Evolutionary conservation across 345 rosid genomes (phyloP).

Genomic region (Rhizophora mangle): DNA sequence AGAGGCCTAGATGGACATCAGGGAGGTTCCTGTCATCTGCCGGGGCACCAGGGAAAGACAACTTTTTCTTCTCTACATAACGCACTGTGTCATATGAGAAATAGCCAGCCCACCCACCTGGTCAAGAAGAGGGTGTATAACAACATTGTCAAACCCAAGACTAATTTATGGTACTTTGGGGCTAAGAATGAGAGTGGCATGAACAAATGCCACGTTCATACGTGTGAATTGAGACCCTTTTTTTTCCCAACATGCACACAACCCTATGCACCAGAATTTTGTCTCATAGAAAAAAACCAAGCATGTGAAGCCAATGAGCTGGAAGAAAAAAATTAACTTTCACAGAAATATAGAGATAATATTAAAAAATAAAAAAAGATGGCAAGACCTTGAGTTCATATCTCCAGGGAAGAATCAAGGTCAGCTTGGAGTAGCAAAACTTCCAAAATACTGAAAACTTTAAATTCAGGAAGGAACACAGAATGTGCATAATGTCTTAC

Average conservation of each 20-base stretch:
- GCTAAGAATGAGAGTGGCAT: background rate
- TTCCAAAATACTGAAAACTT: background rate
- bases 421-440: background rate
- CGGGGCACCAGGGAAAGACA: conserved; percentile 70
- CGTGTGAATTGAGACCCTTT: background rate
- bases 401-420: background rate
- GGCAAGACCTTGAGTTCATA: background rate
- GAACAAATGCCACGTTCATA: too few relatives aligned
- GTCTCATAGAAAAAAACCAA: background rate
- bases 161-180: background rate
- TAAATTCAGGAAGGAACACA: background rate
- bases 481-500: conserved; percentile 29
- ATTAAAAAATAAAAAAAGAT: background rate
- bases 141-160: background rate
- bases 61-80: conserved; percentile 80
- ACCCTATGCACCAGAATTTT: too few relatives aligned
- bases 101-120: conserved; percentile 98
- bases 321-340: background rate
- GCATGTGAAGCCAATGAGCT: background rate
- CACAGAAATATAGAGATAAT: background rate
- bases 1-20: conserved; percentile 92
- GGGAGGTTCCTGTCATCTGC: conserved; percentile 87
- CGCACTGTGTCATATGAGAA: conserved; percentile 94
- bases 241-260: background rate
- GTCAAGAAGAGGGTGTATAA: conserved; percentile 14